Conservation (phyloP, 768 basidiomycete species). For the Trametes gibbosa region DNA sequence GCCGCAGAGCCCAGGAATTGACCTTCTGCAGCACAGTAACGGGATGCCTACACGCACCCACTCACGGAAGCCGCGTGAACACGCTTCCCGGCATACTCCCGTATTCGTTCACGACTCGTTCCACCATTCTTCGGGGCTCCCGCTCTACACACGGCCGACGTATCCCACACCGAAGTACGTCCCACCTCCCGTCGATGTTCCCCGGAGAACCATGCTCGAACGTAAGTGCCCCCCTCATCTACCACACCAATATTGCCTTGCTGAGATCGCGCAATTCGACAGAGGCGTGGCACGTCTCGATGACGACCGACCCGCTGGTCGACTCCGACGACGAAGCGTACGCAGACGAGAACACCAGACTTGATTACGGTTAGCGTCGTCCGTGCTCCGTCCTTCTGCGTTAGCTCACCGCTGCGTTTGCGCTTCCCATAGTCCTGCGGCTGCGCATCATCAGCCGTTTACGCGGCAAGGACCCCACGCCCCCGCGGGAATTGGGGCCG, state of each 20-base stretch:
- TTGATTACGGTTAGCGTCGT: constrained; percentile 57
- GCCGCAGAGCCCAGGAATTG: constrained; percentile 12
- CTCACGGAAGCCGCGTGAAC: constrained; percentile 17
- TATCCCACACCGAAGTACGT: constrained; percentile 39
- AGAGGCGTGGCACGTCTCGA: constrained; percentile 76
- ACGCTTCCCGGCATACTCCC: constrained; percentile 11
- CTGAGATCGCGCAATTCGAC: background rate
- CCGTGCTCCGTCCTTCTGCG: background rate
- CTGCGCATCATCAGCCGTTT: constrained; percentile 58
- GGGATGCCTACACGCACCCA: constrained; percentile 22
- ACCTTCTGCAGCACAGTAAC: constrained; percentile 14
- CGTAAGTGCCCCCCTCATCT: constrained; percentile 42
- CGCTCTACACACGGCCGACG: constrained; percentile 21
- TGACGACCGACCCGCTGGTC: constrained; percentile 64
- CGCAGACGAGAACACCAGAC: constrained; percentile 59
- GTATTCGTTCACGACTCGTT: constrained; percentile 11
- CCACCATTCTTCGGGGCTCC: constrained; percentile 1
- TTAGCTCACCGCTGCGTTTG: background rate
- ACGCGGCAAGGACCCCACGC: constrained; percentile 57
- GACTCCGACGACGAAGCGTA: constrained; percentile 78
- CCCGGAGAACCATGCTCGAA: constrained; percentile 49
- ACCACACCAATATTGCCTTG: background rate
- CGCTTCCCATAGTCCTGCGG: constrained; percentile 47
- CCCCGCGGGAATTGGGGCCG: constrained; percentile 37
- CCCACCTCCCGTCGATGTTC: constrained; percentile 15